Percentiles rank a stretch among this genome's conserved stretches.
phyloP scores from a whole-genome alignment of 805 yeast species.

The Monosporozyma servazzii region DNA sequence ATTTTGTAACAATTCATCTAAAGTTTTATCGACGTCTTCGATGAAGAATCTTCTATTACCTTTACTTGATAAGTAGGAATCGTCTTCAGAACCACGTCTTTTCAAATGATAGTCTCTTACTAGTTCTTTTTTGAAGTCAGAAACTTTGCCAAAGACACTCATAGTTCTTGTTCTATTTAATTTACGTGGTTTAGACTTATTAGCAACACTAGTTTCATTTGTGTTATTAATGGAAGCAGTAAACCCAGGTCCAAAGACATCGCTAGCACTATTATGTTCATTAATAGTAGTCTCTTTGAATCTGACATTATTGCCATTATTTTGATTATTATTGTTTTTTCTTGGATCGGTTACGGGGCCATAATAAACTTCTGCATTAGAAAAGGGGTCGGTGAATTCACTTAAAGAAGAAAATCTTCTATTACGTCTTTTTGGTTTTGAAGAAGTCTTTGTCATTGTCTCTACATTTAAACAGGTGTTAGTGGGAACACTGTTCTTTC shows the following conservation, averaged over 20 bases:
- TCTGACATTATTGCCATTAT: not conserved
- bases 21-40: constrained; percentile 63
- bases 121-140: constrained; percentile 14
- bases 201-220: not conserved
- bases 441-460: not conserved
- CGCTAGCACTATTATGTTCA: not conserved
- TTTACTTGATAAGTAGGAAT: constrained; percentile 30
- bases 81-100: constrained; percentile 51
- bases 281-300: not conserved
- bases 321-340: constrained; percentile 21
- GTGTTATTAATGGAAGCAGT: not conserved
- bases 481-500: not conserved
- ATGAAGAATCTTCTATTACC: constrained; percentile 49
- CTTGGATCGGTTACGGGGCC: constrained; percentile 54
- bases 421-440: constrained; percentile 3
- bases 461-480: not conserved
- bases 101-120: constrained; percentile 23
- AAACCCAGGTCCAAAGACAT: not conserved
- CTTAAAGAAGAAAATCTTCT: constrained; percentile 37
- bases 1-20: constrained; percentile 54
- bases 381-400: constrained; percentile 51
- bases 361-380: constrained; percentile 60
- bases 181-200: constrained; percentile 8
- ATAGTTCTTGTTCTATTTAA: constrained; percentile 49
- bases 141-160: constrained; percentile 35